Percentiles rank a stretch among this genome's conserved stretches.
Conservation (phyloP, 345 rosid species). For the Eucalyptus cloeziana region DNA sequence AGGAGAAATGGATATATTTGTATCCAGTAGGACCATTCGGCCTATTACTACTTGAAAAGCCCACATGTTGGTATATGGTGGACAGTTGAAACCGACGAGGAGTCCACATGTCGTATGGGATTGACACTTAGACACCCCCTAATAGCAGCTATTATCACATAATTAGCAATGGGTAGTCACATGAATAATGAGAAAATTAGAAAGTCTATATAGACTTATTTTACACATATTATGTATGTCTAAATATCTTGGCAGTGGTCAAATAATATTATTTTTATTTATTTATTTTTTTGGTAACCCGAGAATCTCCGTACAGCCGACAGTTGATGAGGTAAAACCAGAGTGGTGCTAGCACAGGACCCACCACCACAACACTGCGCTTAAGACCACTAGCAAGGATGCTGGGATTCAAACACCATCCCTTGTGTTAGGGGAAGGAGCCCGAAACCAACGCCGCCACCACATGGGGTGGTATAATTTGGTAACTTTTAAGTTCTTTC, state of each 20-base stretch:
- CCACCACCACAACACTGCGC: no score
- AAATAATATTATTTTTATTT: no score
- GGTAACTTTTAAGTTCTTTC: neutral
- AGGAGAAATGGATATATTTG: neutral
- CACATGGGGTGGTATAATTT: no score
- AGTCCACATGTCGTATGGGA: neutral
- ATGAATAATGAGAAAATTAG: neutral
- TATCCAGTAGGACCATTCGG: neutral
- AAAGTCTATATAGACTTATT: neutral
- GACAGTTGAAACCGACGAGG: no score
- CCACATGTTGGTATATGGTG: neutral
- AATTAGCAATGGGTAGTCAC: neutral
- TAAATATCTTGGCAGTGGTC: neutral
- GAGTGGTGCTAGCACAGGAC: rapidly evolving
- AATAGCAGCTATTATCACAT: neutral
- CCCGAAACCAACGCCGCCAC: no score
- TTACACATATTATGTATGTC: no score
- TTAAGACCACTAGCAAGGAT: no score
- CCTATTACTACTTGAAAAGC: neutral
- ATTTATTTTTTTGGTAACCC: no score
- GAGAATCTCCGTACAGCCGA: rapidly evolving
- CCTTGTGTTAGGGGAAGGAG: no score
- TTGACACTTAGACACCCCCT: neutral
- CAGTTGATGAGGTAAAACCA: rapidly evolving
- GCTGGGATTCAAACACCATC: no score